phyloP scores from a whole-genome alignment of 2,329 filamentous ascomycete species.

The Colletotrichum graminicola region DNA sequence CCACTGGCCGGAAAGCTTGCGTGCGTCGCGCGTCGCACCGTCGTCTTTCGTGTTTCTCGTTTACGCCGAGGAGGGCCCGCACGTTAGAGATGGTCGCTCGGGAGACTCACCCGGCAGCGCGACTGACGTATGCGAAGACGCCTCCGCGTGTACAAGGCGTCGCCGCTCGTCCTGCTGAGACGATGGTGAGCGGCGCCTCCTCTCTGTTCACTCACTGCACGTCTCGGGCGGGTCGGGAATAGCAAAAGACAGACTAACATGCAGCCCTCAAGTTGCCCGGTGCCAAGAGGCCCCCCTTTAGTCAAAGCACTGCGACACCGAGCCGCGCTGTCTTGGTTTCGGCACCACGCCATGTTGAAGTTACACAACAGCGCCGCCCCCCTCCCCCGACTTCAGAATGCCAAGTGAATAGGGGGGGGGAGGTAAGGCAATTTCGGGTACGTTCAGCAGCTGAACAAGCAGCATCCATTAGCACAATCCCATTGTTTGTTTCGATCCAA shows the following conservation, averaged over 20 bases:
- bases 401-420: background rate
- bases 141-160: background rate
- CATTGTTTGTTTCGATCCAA: background rate
- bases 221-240: constrained; percentile 4
- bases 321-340: constrained; percentile 34
- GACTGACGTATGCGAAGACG: background rate
- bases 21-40: background rate
- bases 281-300: background rate
- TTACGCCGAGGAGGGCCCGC: background rate
- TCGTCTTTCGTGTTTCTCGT: background rate
- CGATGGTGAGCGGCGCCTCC: background rate
- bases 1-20: constrained; percentile 3
- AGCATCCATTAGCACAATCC: background rate
- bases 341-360: constrained; percentile 31
- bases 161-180: background rate
- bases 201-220: background rate
- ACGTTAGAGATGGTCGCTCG: background rate
- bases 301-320: constrained; percentile 23
- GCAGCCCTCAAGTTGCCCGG: no score
- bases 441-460: background rate
- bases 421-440: background rate
- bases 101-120: constrained; percentile 7
- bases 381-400: no score
- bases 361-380: background rate
- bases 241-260: background rate